These are phyloP conservation scores for Ramaria rubella DNA, from an alignment of 768 basidiomycete genomes.

Conservation along the genomic window DNA sequence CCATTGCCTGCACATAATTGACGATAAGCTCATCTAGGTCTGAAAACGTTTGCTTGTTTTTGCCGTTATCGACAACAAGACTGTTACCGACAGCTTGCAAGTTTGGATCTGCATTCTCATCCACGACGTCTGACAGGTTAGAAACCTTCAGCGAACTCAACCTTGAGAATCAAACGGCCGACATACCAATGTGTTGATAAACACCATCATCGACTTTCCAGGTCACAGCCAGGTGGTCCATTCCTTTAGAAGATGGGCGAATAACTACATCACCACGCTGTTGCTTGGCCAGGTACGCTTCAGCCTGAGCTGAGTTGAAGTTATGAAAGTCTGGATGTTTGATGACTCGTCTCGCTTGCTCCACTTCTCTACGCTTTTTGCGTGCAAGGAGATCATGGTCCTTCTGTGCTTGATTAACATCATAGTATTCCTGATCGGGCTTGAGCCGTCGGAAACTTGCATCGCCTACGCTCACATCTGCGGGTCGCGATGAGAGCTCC, in stretches of 20 bases:
- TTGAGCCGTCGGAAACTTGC: slow-evolving; percentile 51
- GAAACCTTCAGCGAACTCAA: neutral
- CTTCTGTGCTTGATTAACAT: slow-evolving; percentile 53
- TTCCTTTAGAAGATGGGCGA: slow-evolving; percentile 90
- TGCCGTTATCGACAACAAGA: slow-evolving; percentile 59
- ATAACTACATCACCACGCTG: slow-evolving; percentile 96
- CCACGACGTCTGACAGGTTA: slow-evolving; percentile 59
- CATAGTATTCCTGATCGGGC: slow-evolving; percentile 53
- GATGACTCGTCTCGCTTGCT: slow-evolving; percentile 76
- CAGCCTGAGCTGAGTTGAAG: slow-evolving; percentile 84
- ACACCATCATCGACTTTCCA: slow-evolving; percentile 98
- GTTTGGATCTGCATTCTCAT: slow-evolving; percentile 68
- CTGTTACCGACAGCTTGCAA: slow-evolving; percentile 58
- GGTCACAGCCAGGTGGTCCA: slow-evolving; percentile 90
- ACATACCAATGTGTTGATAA: slow-evolving; percentile 91
- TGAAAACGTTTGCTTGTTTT: slow-evolving; percentile 61
- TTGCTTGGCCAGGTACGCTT: slow-evolving; percentile 80
- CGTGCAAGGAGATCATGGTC: slow-evolving; percentile 68
- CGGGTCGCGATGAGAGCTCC: slow-evolving; percentile 63
- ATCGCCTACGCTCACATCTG: slow-evolving; percentile 59
- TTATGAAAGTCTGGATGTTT: slow-evolving; percentile 99
- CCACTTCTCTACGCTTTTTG: slow-evolving; percentile 81
- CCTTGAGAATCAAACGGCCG: neutral
- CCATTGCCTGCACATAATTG: slow-evolving; percentile 92
- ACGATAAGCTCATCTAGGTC: slow-evolving; percentile 97